These are phyloP conservation scores for Marvania coccoides DNA, from an alignment of 139 green algal genomes.

Conservation along the genomic window DNA sequence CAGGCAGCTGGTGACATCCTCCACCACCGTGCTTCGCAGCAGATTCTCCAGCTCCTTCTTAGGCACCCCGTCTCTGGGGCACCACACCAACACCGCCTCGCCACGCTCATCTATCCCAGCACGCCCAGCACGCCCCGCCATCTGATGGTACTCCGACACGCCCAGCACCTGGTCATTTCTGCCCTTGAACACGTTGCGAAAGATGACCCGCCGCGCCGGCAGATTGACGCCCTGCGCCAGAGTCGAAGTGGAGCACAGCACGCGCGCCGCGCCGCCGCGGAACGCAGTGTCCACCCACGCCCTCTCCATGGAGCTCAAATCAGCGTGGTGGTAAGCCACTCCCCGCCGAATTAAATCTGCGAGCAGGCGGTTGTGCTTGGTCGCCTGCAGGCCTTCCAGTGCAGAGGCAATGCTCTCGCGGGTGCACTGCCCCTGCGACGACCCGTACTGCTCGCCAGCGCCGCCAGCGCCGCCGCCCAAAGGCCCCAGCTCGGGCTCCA, in stretches of 20 bases:
- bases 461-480: neutral
- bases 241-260: constrained; percentile 85
- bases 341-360: constrained; percentile 19
- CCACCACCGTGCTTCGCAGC: too few species aligned
- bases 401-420: neutral
- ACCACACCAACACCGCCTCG: constrained; percentile 1
- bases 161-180: constrained; percentile 31
- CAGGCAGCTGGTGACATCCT: constrained; percentile 66
- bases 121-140: constrained; percentile 9
- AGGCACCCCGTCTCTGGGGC: constrained; percentile 7
- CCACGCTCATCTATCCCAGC: constrained; percentile 4
- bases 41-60: constrained; percentile 22
- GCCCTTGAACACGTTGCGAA: constrained; percentile 35
- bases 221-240: constrained; percentile 81
- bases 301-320: constrained; percentile 40
- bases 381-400: neutral
- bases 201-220: constrained; percentile 76
- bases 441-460: neutral
- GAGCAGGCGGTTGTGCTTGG: neutral
- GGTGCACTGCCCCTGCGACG: neutral
- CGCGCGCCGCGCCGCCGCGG: constrained; percentile 49
- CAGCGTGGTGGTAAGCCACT: constrained; percentile 72
- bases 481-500: neutral
- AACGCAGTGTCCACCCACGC: constrained; percentile 70
- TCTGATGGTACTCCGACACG: neutral